A percentile compares a stretch with the other conserved stretches of the same genome.
Conservation (phyloP, 2,329 filamentous ascomycete genomes). For the Cladophialophora carrionii region DNA sequence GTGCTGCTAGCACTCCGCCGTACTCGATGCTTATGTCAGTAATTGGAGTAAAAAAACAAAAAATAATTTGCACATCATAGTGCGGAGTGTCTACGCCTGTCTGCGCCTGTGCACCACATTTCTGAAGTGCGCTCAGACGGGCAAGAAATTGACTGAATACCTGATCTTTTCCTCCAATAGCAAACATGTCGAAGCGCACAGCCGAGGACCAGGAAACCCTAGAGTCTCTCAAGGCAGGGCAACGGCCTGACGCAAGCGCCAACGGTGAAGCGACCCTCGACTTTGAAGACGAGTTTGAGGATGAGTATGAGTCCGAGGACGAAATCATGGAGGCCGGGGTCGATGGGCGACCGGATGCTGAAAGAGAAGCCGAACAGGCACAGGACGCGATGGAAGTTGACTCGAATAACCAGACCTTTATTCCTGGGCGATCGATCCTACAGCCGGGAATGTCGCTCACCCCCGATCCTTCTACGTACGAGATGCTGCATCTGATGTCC, state of each 20-base stretch:
- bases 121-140: not conserved
- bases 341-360: slow-evolving; percentile 86
- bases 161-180: not conserved
- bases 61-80: slow-evolving; percentile 20
- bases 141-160: not conserved
- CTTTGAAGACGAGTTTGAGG: slow-evolving; percentile 81
- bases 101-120: not conserved
- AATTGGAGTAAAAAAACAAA: slow-evolving; percentile 14
- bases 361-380: slow-evolving; percentile 86
- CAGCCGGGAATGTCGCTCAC: slow-evolving; percentile 87
- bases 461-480: slow-evolving; percentile 91
- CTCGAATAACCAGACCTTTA: slow-evolving; percentile 78
- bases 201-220: slow-evolving; percentile 58
- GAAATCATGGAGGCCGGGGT: slow-evolving; percentile 94
- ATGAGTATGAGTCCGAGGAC: slow-evolving; percentile 91
- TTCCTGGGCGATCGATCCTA: slow-evolving; percentile 89
- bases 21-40: slow-evolving; percentile 9
- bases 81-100: slow-evolving; percentile 17
- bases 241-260: slow-evolving; percentile 57
- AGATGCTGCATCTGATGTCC: slow-evolving; percentile 93
- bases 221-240: slow-evolving; percentile 64
- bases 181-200: slow-evolving; percentile 62
- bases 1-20: not conserved
- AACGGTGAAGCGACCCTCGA: slow-evolving; percentile 56
- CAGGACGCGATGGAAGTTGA: slow-evolving; percentile 90